These are phyloP conservation scores for Arachis stenosperma DNA, from an alignment of 306 rosid species.

Conservation along the genomic window DNA sequence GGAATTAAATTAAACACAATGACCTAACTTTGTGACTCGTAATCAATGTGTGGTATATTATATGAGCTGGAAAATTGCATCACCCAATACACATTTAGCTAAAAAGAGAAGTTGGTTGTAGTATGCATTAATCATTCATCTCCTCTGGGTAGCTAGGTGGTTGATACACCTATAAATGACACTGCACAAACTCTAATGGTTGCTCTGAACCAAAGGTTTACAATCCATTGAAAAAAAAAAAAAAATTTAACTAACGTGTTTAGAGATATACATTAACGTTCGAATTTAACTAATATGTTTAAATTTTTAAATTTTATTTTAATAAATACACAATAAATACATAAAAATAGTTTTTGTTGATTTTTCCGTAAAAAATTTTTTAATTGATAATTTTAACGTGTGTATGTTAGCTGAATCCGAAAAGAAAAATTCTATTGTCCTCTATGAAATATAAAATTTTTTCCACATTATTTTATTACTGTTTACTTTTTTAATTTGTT, in stretches of 20 bases:
- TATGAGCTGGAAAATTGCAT: background rate
- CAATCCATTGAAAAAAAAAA: background rate
- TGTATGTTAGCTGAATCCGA: no score
- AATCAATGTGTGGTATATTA: slow-evolving; percentile 4
- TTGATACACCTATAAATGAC: background rate
- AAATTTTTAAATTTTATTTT: background rate
- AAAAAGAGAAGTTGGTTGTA: background rate
- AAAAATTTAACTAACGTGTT: no score
- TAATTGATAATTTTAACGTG: no score
- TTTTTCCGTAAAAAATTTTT: no score
- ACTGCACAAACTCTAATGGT: slow-evolving; percentile 2
- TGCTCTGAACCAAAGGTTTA: slow-evolving; percentile 11
- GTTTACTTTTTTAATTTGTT: no score
- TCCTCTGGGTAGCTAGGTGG: slow-evolving; percentile 3
- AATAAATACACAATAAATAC: no score
- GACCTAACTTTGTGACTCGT: slow-evolving; percentile 29
- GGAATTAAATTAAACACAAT: slow-evolving; percentile 25
- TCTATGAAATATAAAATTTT: no score
- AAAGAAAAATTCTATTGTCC: no score
- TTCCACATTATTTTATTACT: no score
- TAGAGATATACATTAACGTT: no score
- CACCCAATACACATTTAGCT: slow-evolving; percentile 8
- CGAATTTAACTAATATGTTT: no score
- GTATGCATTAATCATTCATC: slow-evolving; percentile 13
- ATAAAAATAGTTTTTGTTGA: no score